Evolutionary conservation across 257 asterid species (phyloP).

Genomic region (Asclepias syriaca): DNA sequence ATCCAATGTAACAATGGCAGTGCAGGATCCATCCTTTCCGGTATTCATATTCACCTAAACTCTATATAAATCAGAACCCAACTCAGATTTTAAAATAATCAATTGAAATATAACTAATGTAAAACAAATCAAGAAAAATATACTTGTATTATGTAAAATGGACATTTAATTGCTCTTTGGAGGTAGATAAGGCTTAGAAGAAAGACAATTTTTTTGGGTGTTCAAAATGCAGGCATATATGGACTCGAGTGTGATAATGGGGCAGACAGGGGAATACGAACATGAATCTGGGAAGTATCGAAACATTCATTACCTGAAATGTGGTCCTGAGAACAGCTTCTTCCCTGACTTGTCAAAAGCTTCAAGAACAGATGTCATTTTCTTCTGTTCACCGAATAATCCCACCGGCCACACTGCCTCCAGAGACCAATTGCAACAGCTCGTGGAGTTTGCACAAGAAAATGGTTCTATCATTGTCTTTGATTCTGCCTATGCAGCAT

Average conservation of each 20-base stretch:
- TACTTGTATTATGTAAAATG: no score
- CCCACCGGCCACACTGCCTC: conserved; percentile 90
- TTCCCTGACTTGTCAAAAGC: conserved; percentile 58
- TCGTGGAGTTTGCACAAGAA: conserved; percentile 55
- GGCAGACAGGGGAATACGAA: conserved; percentile 62
- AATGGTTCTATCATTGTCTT: conserved; percentile 76
- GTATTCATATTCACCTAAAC: conserved; percentile 20
- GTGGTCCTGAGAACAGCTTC: conserved; percentile 58
- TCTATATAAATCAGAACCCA: no score
- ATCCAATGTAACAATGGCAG: conserved; percentile 62
- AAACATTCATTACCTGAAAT: conserved; percentile 64
- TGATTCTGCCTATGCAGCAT: conserved; percentile 73
- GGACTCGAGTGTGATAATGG: conserved; percentile 78
- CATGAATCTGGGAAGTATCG: conserved; percentile 46
- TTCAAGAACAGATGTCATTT: conserved; percentile 64
- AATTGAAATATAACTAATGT: no score
- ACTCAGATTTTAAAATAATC: no score
- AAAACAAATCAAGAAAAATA: no score
- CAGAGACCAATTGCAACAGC: conserved; percentile 47
- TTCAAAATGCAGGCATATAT: conserved; percentile 57
- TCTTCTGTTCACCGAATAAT: conserved; percentile 85
- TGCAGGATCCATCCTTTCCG: conserved; percentile 85
- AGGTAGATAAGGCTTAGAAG: background rate
- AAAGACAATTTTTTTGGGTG: background rate
- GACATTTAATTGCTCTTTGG: no score